Evolutionary conservation across 2,329 filamentous ascomycete species (phyloP), one percentile per base, ranked within the genome.

Genomic region (Trichoderma hamatum): DNA sequence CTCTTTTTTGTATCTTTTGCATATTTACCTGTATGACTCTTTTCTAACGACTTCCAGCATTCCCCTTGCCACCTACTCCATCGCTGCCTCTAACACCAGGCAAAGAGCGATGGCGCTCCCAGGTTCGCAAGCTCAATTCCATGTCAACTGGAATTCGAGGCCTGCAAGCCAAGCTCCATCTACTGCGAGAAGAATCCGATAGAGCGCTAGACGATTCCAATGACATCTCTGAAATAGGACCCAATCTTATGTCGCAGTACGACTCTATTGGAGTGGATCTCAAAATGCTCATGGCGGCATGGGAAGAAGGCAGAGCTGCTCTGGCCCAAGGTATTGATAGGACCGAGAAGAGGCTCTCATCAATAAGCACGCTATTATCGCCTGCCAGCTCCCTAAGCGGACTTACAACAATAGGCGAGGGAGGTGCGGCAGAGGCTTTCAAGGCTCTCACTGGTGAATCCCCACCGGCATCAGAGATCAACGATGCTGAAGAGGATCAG

Each of bases 181-280:
- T 99, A 9, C 82, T 98, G 67, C 89, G 93, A 61, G 96, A 99
- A 78, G 94, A 97, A 78, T 96, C 94, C 0, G 93, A 92, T 76
- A 88, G 88, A 70, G 89, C 89, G 54, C 81, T 97, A 32, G 92
- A 97, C 75, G 89, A 91, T 73, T 89, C 92, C 46, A 84, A 85
- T 69, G 88, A 90, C 73, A 88, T 92, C 21, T 88, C 89, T 4
- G 92, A 97, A 72, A 86, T 97, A 19, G 93, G 92, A 0, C 87
- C 90, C 0, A 90, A 89, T 71, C 85, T 98, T 49, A 90, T 97
- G 85, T 82, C 89, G 26, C 96, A 98, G 76, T 99, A 98, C 79
- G 96, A 99, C 68, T 95, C 94, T 5, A 96, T 99, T 72, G 96
- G 96, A 3, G 85, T 90, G 30, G 96, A 99, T 76, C 85, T 99